Percentiles rank a stretch among this genome's conserved stretches.
These are phyloP conservation scores for Tricholoma terreum DNA, from an alignment of 768 basidiomycete genomes.

Conservation along the genomic window DNA sequence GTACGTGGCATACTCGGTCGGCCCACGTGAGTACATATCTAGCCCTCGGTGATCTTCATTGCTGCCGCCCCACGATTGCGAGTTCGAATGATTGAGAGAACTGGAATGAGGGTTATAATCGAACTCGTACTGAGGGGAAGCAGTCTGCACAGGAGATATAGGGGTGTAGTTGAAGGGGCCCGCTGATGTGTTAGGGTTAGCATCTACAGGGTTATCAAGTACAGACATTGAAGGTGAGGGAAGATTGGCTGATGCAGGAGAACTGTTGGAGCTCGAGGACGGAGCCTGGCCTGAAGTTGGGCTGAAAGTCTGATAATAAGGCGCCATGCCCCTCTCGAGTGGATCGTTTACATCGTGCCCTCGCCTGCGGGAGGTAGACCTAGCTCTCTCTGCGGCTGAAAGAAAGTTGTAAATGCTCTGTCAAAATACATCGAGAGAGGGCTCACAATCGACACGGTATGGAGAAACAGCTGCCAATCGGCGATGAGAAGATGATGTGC, in stretches of 20 bases:
- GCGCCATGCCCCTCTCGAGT: constrained; percentile 39
- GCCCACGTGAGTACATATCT: constrained; percentile 42
- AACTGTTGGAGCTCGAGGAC: constrained; percentile 63
- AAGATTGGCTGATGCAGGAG: constrained; percentile 67
- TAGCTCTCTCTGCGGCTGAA: constrained; percentile 59
- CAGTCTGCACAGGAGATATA: constrained; percentile 49
- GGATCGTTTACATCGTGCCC: constrained; percentile 64
- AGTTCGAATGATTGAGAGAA: constrained; percentile 34
- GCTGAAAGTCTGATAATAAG: constrained; percentile 56
- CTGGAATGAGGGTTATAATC: constrained; percentile 44
- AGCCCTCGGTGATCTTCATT: constrained; percentile 35
- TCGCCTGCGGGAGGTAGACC: constrained; percentile 74
- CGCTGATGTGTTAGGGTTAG: constrained; percentile 51
- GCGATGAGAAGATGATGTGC: constrained; percentile 38
- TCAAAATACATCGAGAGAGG: constrained; percentile 2
- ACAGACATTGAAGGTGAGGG: constrained; percentile 65
- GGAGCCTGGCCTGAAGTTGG: constrained; percentile 41
- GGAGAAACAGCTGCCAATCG: constrained; percentile 59
- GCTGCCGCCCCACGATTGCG: constrained; percentile 47
- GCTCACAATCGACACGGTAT: constrained; percentile 64
- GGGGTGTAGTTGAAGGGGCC: constrained; percentile 45
- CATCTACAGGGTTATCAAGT: constrained; percentile 48
- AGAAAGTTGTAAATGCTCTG: constrained; percentile 10
- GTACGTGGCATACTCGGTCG: constrained; percentile 46
- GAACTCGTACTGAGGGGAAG: constrained; percentile 57